These are phyloP conservation scores for Mycena sanguinolenta DNA, from an alignment of 768 basidiomycete species.

Conservation along the genomic window DNA sequence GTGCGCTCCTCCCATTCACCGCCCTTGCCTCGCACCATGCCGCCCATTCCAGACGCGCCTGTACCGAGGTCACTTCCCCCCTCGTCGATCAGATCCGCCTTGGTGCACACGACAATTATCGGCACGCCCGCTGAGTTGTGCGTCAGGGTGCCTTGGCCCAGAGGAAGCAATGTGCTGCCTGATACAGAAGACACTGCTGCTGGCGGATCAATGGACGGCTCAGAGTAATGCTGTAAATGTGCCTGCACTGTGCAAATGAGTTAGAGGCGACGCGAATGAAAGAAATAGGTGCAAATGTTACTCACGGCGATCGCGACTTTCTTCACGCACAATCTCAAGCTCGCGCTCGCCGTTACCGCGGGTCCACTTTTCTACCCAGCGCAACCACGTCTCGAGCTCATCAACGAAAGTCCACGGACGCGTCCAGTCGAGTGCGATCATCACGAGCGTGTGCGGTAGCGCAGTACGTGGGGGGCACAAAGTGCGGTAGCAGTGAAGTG, in stretches of 20 bases:
- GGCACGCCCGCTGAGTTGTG: slow-evolving; percentile 90
- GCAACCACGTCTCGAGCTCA: slow-evolving; percentile 87
- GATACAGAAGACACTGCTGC: slow-evolving; percentile 73
- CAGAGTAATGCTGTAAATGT: slow-evolving; percentile 90
- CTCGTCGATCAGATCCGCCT: slow-evolving; percentile 94
- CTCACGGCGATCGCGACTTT: slow-evolving; percentile 87
- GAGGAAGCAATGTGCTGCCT: slow-evolving; percentile 76
- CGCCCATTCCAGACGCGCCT: slow-evolving; percentile 87
- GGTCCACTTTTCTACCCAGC: slow-evolving; percentile 88
- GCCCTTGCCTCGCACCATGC: slow-evolving; percentile 92
- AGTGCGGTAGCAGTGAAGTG: slow-evolving; percentile 79
- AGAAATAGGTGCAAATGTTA: slow-evolving; percentile 29
- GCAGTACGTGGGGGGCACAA: slow-evolving; percentile 79
- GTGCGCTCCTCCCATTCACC: slow-evolving; percentile 96
- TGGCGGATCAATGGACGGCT: slow-evolving; percentile 78
- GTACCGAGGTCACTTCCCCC: slow-evolving; percentile 73
- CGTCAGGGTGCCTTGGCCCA: slow-evolving; percentile 87
- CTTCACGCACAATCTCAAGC: slow-evolving; percentile 80
- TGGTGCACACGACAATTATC: slow-evolving; percentile 91
- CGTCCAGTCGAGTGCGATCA: slow-evolving; percentile 96
- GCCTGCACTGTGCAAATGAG: slow-evolving; percentile 80
- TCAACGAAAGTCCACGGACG: slow-evolving; percentile 92
- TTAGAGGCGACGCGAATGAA: slow-evolving; percentile 13
- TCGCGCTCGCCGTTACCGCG: slow-evolving; percentile 79
- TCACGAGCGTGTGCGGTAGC: slow-evolving; percentile 78